phyloP scores from a whole-genome alignment of 176 grass and related monocot species.

The Avena insularis region DNA sequence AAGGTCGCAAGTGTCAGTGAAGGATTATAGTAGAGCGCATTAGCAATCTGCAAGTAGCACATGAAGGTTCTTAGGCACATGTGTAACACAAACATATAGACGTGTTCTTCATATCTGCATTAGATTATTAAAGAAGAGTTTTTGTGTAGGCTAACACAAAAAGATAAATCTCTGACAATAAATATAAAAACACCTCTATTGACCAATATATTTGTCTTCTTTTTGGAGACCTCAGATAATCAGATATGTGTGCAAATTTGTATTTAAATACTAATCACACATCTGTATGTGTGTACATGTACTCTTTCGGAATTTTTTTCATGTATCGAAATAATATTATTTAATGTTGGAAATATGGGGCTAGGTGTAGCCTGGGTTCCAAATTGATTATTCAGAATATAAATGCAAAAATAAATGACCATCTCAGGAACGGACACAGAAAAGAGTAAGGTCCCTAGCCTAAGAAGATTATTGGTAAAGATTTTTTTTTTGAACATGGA shows the following conservation, averaged over 20 bases:
- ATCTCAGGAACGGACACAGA: background rate
- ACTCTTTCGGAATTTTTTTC: no score
- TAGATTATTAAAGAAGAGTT: background rate
- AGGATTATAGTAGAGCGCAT: constrained; percentile 85
- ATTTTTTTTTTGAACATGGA: no score
- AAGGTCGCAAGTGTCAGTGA: constrained; percentile 70
- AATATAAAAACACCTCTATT: background rate
- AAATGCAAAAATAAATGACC: background rate
- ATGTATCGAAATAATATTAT: background rate
- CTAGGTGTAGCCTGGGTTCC: background rate
- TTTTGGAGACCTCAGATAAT: background rate
- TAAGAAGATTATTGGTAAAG: background rate
- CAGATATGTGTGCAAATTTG: background rate
- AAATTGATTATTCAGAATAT: background rate
- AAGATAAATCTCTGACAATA: background rate
- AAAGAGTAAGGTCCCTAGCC: background rate
- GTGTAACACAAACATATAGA: constrained; percentile 21
- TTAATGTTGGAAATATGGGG: background rate
- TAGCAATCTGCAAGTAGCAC: constrained; percentile 74
- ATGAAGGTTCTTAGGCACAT: constrained; percentile 31
- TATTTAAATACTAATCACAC: background rate
- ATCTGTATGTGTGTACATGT: background rate
- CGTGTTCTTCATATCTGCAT: background rate
- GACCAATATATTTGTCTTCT: background rate
- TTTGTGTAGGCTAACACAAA: background rate